Percentiles rank a stretch among this genome's conserved stretches.
Conservation (phyloP, 2,329 filamentous ascomycete species). For the Diaporthe sp. region DNA sequence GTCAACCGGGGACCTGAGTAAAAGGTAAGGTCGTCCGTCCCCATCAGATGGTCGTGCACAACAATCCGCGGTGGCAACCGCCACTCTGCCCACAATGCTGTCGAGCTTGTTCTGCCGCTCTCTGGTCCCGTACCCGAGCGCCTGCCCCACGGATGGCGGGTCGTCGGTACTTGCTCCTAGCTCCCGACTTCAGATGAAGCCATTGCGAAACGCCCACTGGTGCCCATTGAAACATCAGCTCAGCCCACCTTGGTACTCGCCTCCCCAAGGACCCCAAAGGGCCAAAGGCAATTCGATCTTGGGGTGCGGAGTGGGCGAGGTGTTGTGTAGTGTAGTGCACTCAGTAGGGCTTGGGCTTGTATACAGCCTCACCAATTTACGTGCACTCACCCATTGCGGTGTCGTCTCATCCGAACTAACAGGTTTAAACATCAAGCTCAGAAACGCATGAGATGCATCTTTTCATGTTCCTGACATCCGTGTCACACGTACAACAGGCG, state of each 20-base stretch:
- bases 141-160: neutral
- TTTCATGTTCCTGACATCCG: conserved; percentile 6
- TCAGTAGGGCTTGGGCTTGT: neutral
- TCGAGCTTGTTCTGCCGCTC: neutral
- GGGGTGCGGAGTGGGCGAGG: neutral
- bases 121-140: neutral
- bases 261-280: neutral
- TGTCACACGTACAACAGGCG: neutral
- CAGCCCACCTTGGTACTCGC: neutral
- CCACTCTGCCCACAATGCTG: neutral
- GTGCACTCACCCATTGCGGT: neutral
- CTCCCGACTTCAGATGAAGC: conserved; percentile 32
- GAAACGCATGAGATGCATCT: conserved; percentile 13
- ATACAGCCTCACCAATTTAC: neutral
- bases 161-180: conserved; percentile 3
- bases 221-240: conserved; percentile 20
- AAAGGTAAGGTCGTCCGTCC: neutral
- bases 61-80: neutral
- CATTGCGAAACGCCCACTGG: conserved; percentile 31
- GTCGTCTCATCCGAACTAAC: conserved; percentile 6
- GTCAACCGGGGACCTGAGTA: neutral
- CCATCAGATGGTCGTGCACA: conserved; percentile 1
- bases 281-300: neutral
- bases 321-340: neutral
- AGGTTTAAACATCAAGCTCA: conserved; percentile 10